Base-by-base conservation (phyloP, 2,329 filamentous ascomycete species). In the Alternaria novae-zelandiae region DNA sequence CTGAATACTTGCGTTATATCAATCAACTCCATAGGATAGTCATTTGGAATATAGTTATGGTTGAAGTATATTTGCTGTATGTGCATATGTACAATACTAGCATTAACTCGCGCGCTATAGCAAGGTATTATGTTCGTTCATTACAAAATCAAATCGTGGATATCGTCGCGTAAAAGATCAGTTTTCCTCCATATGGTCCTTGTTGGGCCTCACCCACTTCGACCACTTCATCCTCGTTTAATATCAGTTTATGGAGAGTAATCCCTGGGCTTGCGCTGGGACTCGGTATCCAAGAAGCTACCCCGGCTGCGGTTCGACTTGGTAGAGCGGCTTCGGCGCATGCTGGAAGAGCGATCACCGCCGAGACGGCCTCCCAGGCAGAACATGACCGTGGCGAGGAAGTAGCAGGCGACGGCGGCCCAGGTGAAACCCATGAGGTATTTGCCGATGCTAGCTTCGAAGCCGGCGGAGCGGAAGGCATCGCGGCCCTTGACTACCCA, bases 391-490 rank as follows among this genome's bases (percentile, higher is more conserved):
- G 86, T 87, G 15, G 90, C 86, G 68, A 94, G 78, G 69, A 93
- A 81, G 71, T 92, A 86, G 57, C 86, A 86, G 10, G 86, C 87
- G 80, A 89, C 88, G 2, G 91, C 86, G 15, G 86, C 89, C 92
- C 92, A 96, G 66, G 88, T 89, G 82, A 94, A 95, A 47, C 87
- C 92, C 74, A 93, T 92, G 20, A 89, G 90, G 73, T 90, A 91
- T 30, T 74, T 75, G 57, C 92, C 92, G 41, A 96, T 78, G 11
- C 77, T 79, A 28, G 92, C 90, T 17, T 78, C 74, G 58, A 88
- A 86, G 64, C 85, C 86, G 59, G 81, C 84, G 36, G 74, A 73
- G 36, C 80, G 80, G 84, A 95, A 94, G 41, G 82, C 83, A 71
- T 93, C 83, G 75, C 91, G 90, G 60, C 89, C 91, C 72, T 88